Base-by-base conservation (phyloP, 257 asterid species). In the Penstemon davidsonii region DNA sequence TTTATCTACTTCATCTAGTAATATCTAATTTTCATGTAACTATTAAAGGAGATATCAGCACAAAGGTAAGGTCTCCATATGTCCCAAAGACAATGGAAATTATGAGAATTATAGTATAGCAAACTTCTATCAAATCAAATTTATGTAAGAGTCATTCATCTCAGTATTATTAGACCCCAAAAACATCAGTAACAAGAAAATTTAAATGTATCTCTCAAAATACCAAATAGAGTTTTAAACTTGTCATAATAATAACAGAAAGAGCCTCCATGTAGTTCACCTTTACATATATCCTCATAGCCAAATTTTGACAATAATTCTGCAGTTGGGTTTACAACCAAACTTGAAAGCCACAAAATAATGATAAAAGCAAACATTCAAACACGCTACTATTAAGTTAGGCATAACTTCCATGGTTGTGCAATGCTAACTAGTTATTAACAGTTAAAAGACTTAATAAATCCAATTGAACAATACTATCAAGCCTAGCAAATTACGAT, bases 251-350 rank as follows among this genome's bases (percentile, higher is more conserved):
- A 3, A 8, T 19, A 15, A 66, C 52, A 46, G 44, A 64, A 49
- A 39, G 54, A 19, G 33, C 4, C 66, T 7, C 19, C 63, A 50
- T 18, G 13, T 0, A 41, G 12, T 42, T 61, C 62, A 25, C 45
- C 37, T 55, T 15, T 3, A 33, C 50, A 50, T 15, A 7, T 46
- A 53, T 51, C 19, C 55, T 69, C 7, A 12, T 25, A 36, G 13
- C 61, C 62, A 52, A 61, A 49, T 39, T 15, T 15, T 51, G 55
- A 55, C 47, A 42, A 55, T 0, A 63, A 5, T 56, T 51, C 56
- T 44, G n/a, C 39, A 58, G 33, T 4, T 40, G 13, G 33, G 37
- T 57, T 68, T n/a, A 47, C 47, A 25, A 25, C 33, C 33, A 25
- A 25, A 2, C 33, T 25, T 25, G 33, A 25, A 25, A 2, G 33